Evolutionary conservation across 371 early-diverging fungal genomes (phyloP).

Genomic region (Apophysomyces trapeziformis): DNA sequence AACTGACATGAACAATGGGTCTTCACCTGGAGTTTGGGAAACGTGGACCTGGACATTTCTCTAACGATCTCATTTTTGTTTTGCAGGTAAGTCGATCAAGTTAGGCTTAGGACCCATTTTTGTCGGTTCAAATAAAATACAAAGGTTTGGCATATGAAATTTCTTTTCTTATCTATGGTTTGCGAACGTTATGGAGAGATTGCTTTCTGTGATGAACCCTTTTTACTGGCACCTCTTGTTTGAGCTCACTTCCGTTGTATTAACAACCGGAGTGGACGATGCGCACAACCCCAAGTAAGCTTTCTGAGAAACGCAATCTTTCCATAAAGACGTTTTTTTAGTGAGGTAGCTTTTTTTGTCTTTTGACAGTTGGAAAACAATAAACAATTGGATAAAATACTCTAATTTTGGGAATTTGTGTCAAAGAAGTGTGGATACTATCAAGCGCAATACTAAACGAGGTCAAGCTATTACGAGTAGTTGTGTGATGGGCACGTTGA

Average conservation of each 20-base stretch:
- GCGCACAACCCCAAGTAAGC: conserved; percentile 12
- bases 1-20: conserved; percentile 2
- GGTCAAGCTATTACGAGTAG: too few species aligned
- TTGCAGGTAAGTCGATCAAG: background rate
- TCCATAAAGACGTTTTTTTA: too few species aligned
- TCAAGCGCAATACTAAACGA: too few species aligned
- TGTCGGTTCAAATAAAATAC: background rate
- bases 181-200: background rate
- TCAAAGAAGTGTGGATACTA: too few species aligned
- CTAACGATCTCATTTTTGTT: background rate
- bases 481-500: too few species aligned
- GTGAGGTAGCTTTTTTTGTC: too few species aligned
- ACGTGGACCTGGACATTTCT: background rate
- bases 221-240: conserved; percentile 29
- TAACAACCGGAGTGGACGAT: conserved; percentile 18
- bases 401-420: too few species aligned
- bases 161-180: conserved; percentile 5
- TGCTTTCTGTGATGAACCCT: conserved; percentile 20
- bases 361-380: too few species aligned
- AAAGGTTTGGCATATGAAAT: conserved; percentile 1
- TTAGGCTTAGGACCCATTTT: background rate
- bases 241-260: conserved; percentile 20
- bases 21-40: too few species aligned
- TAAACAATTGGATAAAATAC: too few species aligned
- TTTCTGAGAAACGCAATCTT: conserved; percentile 3